Evolutionary conservation across 148 eudicot species (phyloP), one percentile per base, ranked within the genome.

Genomic region (Agrostemma githago): DNA sequence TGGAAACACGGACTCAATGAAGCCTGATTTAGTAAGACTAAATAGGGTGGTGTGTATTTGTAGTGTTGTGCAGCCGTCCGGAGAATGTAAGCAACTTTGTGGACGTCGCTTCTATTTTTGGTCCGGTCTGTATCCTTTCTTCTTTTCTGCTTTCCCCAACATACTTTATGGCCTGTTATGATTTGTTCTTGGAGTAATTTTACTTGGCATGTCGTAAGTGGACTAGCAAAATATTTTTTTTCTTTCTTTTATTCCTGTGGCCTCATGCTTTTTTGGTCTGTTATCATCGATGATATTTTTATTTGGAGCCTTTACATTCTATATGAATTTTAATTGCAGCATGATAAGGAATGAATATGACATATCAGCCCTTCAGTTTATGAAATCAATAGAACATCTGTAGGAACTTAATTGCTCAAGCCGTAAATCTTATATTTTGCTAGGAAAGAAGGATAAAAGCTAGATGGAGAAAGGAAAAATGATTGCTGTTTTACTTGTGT

Each of bases 71-170:
- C 85, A 89, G 79, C 79, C 83, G 92, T 79, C 88, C 97, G 72
- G 92, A 88, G 69, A 84, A 79, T 64, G 95, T 88, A 75, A 92
- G 95, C 86, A 92, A 89, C 74, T 92, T 92, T 63, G 83, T 89
- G 72, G 86, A 81, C 70, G 88, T 80, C 4, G 87, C 84, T 74
- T 84, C 91, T 53, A 87, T 85, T 5, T 89, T 88, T 65, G 95
- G 97, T 73, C 85, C 88, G 78, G 96, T 92, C 72, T 11, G 84
- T 86, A 43, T 66, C 73, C 74, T 76, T 62, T 43, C 71, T 51
- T 54, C 59, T 41, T 51, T 26, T 21, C 17, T 8, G 3, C 26
- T 34, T 21, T 71, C 41, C 0, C 16, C 12, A 48, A 8, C 14
- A 14, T 48, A 48, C 54, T 9, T 48, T 46, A 8, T 48, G 54